Evolutionary conservation across 1,139 yeast genomes (phyloP), one percentile per base, ranked within the genome.

Genomic region (Arxiozyma slooffiae): DNA sequence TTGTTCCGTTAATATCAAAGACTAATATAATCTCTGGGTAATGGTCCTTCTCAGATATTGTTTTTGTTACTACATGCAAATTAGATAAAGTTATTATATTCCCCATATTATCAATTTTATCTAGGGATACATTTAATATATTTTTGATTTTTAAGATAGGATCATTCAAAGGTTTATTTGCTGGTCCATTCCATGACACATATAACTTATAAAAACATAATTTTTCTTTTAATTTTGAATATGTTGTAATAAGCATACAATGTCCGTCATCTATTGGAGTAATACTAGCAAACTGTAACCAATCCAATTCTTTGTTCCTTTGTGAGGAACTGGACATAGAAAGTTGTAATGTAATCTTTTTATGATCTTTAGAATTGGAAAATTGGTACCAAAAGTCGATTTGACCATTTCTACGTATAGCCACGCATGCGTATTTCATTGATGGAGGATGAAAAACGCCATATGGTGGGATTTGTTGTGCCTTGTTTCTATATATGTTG

Each of bases 381-480:
- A 67, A 64, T 51, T 67, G 69, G 48, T 66, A 67, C 70, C 70
- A 67, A 46, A 67, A 63, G 49, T 64, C 68, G 34, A 66, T 53
- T 46, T 66, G 67, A 22, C 69, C 69, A 50, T 65, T 66, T 46
- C 58, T 60, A 51, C 70, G 61, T 14, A 66, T 55, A 8, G 66
- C 68, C 42, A 61, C 51, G 50, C 68, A 66, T 7, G 69, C 67
- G 54, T 64, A 64, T 53, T 67, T 66, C 58, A 67, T 63, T 44
- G 64, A 66, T 17, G 68, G 67, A 1, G 70, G 70, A 51, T 67
- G 66, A 37, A 62, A 63, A 3, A 64, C 63, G 11, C 70, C 68
- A 52, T 55, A 63, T 16, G 69, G 67, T 11, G 63, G 61, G 6
- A 64, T 53, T 49, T 64, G 67, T 48, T 63, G 67, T 1, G 65